These are phyloP conservation scores for Ganoderma multipileum DNA, from an alignment of 1,284 basidiomycete genomes.

Conservation along the genomic window DNA sequence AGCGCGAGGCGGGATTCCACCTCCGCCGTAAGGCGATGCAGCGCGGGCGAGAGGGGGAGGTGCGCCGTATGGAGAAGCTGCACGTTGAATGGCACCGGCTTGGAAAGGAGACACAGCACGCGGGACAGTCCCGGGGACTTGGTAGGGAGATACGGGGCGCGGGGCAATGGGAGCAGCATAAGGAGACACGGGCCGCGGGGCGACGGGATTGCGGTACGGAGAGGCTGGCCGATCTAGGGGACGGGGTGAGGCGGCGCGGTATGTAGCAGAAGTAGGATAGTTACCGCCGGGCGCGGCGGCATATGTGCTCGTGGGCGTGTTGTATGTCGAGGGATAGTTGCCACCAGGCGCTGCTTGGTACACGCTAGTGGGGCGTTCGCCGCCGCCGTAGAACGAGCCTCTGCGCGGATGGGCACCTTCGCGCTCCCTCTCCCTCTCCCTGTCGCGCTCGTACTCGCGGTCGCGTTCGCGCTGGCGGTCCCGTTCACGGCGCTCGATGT, in stretches of 20 bases:
- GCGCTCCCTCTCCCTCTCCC: slow-evolving; percentile 23
- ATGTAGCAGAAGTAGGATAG: slow-evolving; percentile 25
- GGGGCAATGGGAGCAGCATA: slow-evolving; percentile 31
- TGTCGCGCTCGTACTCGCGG: slow-evolving; percentile 21
- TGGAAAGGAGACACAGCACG: slow-evolving; percentile 29
- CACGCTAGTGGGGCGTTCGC: slow-evolving; percentile 31
- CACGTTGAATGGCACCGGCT: slow-evolving; percentile 20
- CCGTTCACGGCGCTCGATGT: slow-evolving; percentile 36
- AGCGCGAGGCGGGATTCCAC: slow-evolving; percentile 34
- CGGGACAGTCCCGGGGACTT: slow-evolving; percentile 22
- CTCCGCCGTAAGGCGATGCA: slow-evolving; percentile 29
- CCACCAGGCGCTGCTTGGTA: slow-evolving; percentile 33
- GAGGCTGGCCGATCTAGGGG: slow-evolving; percentile 32
- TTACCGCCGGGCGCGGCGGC: slow-evolving; percentile 31
- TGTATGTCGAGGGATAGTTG: slow-evolving; percentile 25
- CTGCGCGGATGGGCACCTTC: slow-evolving; percentile 34
- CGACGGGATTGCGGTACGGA: slow-evolving; percentile 29
- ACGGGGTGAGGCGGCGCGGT: slow-evolving; percentile 33
- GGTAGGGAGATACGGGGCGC: slow-evolving; percentile 37
- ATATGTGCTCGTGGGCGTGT: slow-evolving; percentile 21
- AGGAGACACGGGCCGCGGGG: slow-evolving; percentile 34
- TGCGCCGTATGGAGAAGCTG: slow-evolving; percentile 24
- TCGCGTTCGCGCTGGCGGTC: slow-evolving; percentile 39
- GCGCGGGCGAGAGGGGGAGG: slow-evolving; percentile 20
- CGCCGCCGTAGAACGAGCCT: slow-evolving; percentile 35